phyloP scores from a whole-genome alignment of 2,329 filamentous ascomycete genomes.

The Dendryphion nanum region DNA sequence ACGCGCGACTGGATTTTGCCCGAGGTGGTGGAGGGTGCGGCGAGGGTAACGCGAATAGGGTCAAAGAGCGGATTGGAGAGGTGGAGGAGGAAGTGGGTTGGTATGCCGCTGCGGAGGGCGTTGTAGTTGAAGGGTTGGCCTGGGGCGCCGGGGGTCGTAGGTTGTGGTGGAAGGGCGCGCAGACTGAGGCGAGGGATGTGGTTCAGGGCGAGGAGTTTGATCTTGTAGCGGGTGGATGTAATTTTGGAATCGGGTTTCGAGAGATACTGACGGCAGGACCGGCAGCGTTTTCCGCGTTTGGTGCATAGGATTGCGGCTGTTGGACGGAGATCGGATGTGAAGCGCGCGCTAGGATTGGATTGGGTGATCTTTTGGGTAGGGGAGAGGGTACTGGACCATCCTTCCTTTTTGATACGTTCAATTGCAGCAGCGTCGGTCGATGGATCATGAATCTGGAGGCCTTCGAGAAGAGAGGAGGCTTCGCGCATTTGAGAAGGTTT shows the following conservation, averaged over 20 bases:
- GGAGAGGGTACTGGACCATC: conserved; percentile 64
- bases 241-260: conserved; percentile 92
- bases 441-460: conserved; percentile 62
- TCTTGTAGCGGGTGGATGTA: conserved; percentile 84
- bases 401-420: conserved; percentile 54
- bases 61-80: conserved; percentile 96
- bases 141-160: conserved; percentile 40
- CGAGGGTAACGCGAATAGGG: conserved; percentile 79
- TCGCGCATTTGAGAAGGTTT: conserved; percentile 78
- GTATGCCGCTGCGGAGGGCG: conserved; percentile 48
- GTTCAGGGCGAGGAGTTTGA: conserved; percentile 78
- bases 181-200: conserved; percentile 84
- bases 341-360: conserved; percentile 54
- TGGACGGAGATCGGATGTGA: conserved; percentile 74
- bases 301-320: conserved; percentile 81
- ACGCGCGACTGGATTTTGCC: conserved; percentile 58
- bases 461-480: conserved; percentile 68
- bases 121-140: conserved; percentile 44
- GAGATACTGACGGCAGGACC: conserved; percentile 89
- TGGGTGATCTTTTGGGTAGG: conserved; percentile 53
- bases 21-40: conserved; percentile 60
- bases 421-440: conserved; percentile 62
- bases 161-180: conserved; percentile 49
- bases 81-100: conserved; percentile 80
- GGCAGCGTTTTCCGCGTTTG: conserved; percentile 91